Conservation (phyloP, 768 basidiomycete species). For the Nidula microcarpa region DNA sequence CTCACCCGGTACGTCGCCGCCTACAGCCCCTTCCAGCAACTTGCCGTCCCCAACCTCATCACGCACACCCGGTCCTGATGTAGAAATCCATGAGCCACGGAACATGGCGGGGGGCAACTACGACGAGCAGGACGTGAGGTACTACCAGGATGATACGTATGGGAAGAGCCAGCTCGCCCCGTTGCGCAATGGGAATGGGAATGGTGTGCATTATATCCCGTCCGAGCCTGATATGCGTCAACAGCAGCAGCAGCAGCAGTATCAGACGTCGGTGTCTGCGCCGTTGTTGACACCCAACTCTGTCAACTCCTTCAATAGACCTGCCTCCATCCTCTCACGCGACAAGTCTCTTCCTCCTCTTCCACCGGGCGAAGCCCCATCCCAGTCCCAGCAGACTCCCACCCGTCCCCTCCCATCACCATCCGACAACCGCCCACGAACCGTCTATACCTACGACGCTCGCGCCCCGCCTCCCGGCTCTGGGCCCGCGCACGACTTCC, state of each 20-base stretch:
- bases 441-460: conserved; percentile 60
- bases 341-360: conserved; percentile 82
- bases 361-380: conserved; percentile 53
- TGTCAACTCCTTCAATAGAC: conserved; percentile 14
- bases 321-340: conserved; percentile 30
- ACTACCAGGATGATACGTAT: conserved; percentile 25
- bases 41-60: conserved; percentile 76
- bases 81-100: conserved; percentile 39
- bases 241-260: conserved; percentile 36
- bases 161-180: conserved; percentile 22
- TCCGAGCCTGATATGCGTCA: conserved; percentile 67
- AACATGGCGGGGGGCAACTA: conserved; percentile 36
- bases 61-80: conserved; percentile 56
- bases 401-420: conserved; percentile 23
- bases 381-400: conserved; percentile 7
- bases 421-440: conserved; percentile 58
- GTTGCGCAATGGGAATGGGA: no score
- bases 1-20: conserved; percentile 65
- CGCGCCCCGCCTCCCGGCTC: conserved; percentile 43
- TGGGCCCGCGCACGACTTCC: conserved; percentile 45
- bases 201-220: conserved; percentile 47
- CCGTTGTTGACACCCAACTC: conserved; percentile 24
- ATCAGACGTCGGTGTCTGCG: conserved; percentile 23
- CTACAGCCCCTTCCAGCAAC: conserved; percentile 72
- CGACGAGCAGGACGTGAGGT: conserved; percentile 12